These are phyloP conservation scores for Fusarium sp. DNA, from an alignment of 2,329 filamentous ascomycete genomes.

Conservation along the genomic window DNA sequence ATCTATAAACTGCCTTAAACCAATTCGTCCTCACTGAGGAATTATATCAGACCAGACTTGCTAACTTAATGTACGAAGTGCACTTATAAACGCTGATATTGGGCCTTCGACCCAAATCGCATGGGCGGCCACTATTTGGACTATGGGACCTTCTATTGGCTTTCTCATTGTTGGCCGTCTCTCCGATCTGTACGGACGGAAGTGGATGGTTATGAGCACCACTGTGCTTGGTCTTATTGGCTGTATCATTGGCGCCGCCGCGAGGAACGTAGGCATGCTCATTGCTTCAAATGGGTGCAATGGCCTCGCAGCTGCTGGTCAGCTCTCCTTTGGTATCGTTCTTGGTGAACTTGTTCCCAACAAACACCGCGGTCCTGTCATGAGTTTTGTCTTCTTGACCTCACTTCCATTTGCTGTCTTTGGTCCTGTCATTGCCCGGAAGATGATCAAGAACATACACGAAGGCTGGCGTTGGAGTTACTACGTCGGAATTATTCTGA, in stretches of 20 bases:
- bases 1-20: neutral
- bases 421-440: constrained; percentile 62
- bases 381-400: constrained; percentile 56
- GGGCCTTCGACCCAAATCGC: constrained; percentile 51
- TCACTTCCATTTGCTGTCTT: constrained; percentile 58
- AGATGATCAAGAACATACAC: constrained; percentile 58
- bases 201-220: constrained; percentile 56
- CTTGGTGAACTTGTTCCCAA: constrained; percentile 61
- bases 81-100: constrained; percentile 52
- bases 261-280: constrained; percentile 53
- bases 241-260: constrained; percentile 54
- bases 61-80: constrained; percentile 21
- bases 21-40: neutral
- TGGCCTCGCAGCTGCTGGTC: constrained; percentile 56
- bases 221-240: constrained; percentile 54
- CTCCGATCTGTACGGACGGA: constrained; percentile 59
- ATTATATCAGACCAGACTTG: neutral
- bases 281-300: constrained; percentile 56
- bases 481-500: constrained; percentile 62
- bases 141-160: constrained; percentile 55
- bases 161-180: constrained; percentile 59
- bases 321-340: constrained; percentile 58
- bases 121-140: constrained; percentile 55
- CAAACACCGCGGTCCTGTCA: constrained; percentile 55
- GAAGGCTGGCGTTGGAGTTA: constrained; percentile 64